Conservation (phyloP, 176 grass and related monocot genomes). For the Oryza glumipatula region DNA sequence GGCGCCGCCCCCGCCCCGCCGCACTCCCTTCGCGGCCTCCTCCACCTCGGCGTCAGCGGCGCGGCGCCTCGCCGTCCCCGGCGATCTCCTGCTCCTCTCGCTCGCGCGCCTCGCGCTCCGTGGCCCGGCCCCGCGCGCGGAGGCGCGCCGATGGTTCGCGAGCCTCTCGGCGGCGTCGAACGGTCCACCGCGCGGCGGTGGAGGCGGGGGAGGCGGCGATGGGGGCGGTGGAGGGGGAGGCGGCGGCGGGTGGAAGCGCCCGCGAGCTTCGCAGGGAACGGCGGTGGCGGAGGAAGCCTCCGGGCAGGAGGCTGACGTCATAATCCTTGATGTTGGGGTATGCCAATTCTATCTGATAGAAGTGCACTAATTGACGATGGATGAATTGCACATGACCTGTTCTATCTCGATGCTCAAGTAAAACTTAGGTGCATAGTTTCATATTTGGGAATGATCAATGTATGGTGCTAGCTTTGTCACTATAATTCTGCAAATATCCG, state of each 20-base stretch:
- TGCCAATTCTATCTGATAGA: not conserved
- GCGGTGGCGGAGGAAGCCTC: slow-evolving; percentile 56
- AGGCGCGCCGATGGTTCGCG: slow-evolving; percentile 62
- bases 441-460: not conserved
- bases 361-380: not conserved
- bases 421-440: slow-evolving; percentile 1
- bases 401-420: not conserved
- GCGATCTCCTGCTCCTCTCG: slow-evolving; percentile 63
- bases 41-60: slow-evolving; percentile 21
- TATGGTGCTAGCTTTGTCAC: not conserved
- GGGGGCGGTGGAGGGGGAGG: slow-evolving; percentile 28
- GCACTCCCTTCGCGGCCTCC: slow-evolving; percentile 29
- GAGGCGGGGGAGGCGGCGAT: slow-evolving; percentile 42
- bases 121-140: slow-evolving; percentile 28
- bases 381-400: not conserved
- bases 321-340: slow-evolving; percentile 94
- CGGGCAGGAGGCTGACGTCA: slow-evolving; percentile 59
- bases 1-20: not conserved
- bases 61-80: slow-evolving; percentile 11
- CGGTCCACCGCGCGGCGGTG: slow-evolving; percentile 51
- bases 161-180: slow-evolving; percentile 68
- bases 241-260: slow-evolving; percentile 45
- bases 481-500: not conserved
- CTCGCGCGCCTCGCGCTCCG: slow-evolving; percentile 62
- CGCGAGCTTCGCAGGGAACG: slow-evolving; percentile 41